These are phyloP conservation scores for Dendrostoma leiphaemia DNA, from an alignment of 2,329 filamentous ascomycete species.

Conservation along the genomic window DNA sequence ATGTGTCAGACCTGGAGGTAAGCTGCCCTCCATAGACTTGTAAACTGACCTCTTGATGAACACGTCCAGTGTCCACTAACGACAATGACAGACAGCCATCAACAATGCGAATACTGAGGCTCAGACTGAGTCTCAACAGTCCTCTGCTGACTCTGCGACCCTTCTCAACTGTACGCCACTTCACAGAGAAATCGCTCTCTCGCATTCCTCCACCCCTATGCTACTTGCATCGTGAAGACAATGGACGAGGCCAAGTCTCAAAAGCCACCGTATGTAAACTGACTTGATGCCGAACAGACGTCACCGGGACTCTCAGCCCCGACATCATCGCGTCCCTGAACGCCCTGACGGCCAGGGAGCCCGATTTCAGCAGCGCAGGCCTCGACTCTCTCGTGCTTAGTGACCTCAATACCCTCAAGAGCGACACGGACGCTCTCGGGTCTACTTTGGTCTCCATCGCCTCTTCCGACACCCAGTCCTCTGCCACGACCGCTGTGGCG, in stretches of 20 bases:
- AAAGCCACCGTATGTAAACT: too few species aligned
- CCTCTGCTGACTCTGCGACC: slow-evolving; percentile 12
- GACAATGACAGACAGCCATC: slow-evolving; percentile 1
- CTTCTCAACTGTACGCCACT: slow-evolving; percentile 7
- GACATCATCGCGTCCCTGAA: slow-evolving; percentile 13
- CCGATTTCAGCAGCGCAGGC: slow-evolving; percentile 10
- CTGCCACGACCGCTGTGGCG: background rate
- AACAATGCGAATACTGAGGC: slow-evolving; percentile 12
- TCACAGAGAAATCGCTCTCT: too few species aligned
- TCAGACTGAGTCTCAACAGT: slow-evolving; percentile 4
- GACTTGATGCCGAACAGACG: background rate
- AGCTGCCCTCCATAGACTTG: background rate
- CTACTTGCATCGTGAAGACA: too few species aligned
- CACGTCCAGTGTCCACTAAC: too few species aligned
- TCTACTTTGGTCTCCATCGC: slow-evolving; percentile 9
- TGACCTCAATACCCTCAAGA: slow-evolving; percentile 15
- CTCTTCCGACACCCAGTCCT: slow-evolving; percentile 11
- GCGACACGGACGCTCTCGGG: slow-evolving; percentile 10
- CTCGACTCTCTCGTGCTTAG: slow-evolving; percentile 9
- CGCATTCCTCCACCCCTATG: too few species aligned
- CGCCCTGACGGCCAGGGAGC: slow-evolving; percentile 7
- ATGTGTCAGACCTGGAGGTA: slow-evolving; percentile 6
- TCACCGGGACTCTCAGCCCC: slow-evolving; percentile 7
- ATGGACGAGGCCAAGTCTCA: too few species aligned
- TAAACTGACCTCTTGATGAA: too few species aligned